Conservation (phyloP, 2,329 filamentous ascomycete species). For the Graphilbum fragrans region DNA sequence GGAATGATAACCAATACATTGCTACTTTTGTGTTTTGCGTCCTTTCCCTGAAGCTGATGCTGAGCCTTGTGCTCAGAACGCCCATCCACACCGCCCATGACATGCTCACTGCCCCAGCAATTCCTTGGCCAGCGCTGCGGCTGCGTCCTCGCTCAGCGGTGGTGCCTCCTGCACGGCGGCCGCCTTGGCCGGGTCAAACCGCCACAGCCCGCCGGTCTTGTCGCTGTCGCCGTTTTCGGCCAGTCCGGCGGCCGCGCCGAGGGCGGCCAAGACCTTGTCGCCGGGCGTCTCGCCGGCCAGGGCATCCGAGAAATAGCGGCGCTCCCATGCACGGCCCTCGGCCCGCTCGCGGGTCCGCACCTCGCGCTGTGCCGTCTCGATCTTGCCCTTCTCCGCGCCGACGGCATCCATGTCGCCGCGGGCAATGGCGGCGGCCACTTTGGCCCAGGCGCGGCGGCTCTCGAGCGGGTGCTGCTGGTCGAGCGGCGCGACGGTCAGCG, state of each 20-base stretch:
- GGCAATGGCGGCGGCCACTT: conserved; percentile 70
- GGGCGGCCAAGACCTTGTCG: conserved; percentile 30
- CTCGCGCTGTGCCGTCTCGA: conserved; percentile 78
- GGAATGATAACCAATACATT: too few species aligned
- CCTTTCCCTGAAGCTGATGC: too few species aligned
- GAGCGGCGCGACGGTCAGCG: conserved; percentile 58
- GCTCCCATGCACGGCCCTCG: conserved; percentile 68
- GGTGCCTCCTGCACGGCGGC: conserved; percentile 25
- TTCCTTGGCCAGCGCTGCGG: conserved; percentile 17
- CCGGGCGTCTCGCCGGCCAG: conserved; percentile 21
- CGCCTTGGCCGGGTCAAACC: conserved; percentile 35
- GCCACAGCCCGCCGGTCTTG: conserved; percentile 50
- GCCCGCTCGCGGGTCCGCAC: conserved; percentile 58
- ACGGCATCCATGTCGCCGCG: conserved; percentile 76
- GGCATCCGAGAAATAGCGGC: conserved; percentile 63
- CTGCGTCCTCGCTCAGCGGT: conserved; percentile 21
- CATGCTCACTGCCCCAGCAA: conserved; percentile 19
- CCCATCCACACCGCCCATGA: not conserved
- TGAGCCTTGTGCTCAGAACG: not conserved
- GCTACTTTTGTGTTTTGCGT: too few species aligned
- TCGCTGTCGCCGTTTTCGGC: conserved; percentile 40
- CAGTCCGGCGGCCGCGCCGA: conserved; percentile 35
- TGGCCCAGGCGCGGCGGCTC: conserved; percentile 76
- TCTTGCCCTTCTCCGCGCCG: conserved; percentile 68
- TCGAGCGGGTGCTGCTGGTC: conserved; percentile 79